Conservation (phyloP, 2,329 filamentous ascomycete genomes). For the Botryotinia calthae region DNA sequence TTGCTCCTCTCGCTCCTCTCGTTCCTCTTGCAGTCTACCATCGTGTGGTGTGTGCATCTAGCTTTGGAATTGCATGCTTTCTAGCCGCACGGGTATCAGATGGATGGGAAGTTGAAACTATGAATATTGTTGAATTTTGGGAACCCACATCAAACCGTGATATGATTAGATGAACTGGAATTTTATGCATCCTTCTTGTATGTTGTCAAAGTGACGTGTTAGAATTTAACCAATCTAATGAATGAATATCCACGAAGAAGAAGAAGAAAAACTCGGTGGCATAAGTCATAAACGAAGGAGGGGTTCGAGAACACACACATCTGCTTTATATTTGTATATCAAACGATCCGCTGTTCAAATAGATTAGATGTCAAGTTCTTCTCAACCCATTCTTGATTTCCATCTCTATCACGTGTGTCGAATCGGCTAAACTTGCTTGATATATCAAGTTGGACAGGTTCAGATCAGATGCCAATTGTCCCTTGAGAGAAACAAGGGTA, state of each 20-base stretch:
- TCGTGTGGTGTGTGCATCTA: not conserved
- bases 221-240: not conserved
- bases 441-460: not conserved
- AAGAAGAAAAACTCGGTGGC: not conserved
- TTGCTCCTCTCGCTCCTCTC: not conserved
- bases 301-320: not conserved
- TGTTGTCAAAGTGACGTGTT: conserved; percentile 15
- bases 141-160: not conserved
- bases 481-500: conserved; percentile 17
- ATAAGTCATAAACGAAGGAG: not conserved
- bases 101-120: not conserved
- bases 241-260: not conserved
- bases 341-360: not conserved
- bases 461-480: conserved; percentile 20
- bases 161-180: not conserved
- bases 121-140: not conserved
- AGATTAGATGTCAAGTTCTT: not conserved
- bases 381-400: not conserved
- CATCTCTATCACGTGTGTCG: not conserved
- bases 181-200: not conserved
- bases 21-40: not conserved
- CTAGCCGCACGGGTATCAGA: not conserved
- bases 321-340: not conserved
- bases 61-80: not conserved
- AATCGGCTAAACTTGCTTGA: conserved; percentile 2